Evolutionary conservation across 1,284 basidiomycete genomes (phyloP).

Genomic region (Trichosporon coremiiforme): DNA sequence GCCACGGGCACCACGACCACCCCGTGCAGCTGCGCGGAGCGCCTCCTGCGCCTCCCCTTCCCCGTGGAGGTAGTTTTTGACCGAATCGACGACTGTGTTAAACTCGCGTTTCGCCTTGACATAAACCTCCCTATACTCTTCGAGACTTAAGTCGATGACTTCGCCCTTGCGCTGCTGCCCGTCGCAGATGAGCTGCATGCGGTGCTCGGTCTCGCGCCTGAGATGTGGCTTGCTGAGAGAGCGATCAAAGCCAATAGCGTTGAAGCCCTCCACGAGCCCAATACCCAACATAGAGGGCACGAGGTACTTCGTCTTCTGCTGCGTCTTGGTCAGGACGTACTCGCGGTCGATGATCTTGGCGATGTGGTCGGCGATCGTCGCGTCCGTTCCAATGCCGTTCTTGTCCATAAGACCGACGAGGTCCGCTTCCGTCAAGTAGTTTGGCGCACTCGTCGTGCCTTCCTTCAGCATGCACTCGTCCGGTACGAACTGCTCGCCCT

Average conservation of each 20-base stretch:
- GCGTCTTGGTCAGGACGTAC: conserved; percentile 83
- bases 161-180: conserved; percentile 74
- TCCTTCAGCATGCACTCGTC: conserved; percentile 77
- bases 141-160: conserved; percentile 76
- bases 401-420: conserved; percentile 97
- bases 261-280: conserved; percentile 91
- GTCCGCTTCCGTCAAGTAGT: conserved; percentile 91
- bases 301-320: conserved; percentile 85
- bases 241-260: conserved; percentile 83
- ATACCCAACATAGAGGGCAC: conserved; percentile 94
- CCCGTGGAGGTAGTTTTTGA: conserved; percentile 63
- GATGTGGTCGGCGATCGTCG: conserved; percentile 97
- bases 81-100: conserved; percentile 68
- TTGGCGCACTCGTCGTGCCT: conserved; percentile 79
- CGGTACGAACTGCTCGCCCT: conserved; percentile 83
- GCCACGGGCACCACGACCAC: conserved; percentile 42
- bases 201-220: conserved; percentile 89
- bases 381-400: conserved; percentile 98
- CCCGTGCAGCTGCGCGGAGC: conserved; percentile 48
- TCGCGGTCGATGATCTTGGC: conserved; percentile 90
- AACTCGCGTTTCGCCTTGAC: conserved; percentile 75
- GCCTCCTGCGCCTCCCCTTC: conserved; percentile 48
- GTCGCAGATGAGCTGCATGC: conserved; percentile 91
- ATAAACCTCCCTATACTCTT: conserved; percentile 90
- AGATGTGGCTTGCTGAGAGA: conserved; percentile 91